Conservation (phyloP, 768 basidiomycete genomes). For the Rhizopogon vulgaris region DNA sequence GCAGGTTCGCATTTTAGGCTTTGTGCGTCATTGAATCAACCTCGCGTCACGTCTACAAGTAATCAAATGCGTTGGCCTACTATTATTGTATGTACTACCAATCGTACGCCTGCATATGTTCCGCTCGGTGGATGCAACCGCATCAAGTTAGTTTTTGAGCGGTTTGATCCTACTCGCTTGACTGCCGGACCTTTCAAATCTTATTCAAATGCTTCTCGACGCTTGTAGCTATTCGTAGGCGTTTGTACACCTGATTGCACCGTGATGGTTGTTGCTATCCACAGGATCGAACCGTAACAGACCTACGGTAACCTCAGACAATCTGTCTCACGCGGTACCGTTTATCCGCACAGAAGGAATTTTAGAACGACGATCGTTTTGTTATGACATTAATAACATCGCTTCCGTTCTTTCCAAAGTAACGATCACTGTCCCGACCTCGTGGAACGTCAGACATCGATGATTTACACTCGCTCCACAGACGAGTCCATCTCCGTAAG, state of each 20-base stretch:
- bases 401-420: not conserved
- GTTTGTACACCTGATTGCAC: not conserved
- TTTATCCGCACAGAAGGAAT: not conserved
- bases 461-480: too few species aligned
- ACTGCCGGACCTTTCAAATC: not conserved
- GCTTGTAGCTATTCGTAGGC: not conserved
- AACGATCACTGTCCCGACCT: not conserved
- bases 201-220: not conserved
- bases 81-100: not conserved
- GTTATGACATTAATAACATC: too few species aligned
- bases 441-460: too few species aligned
- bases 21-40: not conserved
- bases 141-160: not conserved
- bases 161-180: not conserved
- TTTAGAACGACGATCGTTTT: not conserved
- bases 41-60: not conserved
- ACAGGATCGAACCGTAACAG: not conserved
- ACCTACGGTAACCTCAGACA: not conserved
- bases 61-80: not conserved
- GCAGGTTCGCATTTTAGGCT: not conserved
- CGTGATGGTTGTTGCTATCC: not conserved
- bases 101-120: not conserved
- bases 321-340: not conserved
- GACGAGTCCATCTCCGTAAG: too few species aligned
- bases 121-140: not conserved